Evolutionary conservation across 768 basidiomycete genomes (phyloP), one percentile per base, ranked within the genome.

Genomic region (Auricularia auricula-judae): DNA sequence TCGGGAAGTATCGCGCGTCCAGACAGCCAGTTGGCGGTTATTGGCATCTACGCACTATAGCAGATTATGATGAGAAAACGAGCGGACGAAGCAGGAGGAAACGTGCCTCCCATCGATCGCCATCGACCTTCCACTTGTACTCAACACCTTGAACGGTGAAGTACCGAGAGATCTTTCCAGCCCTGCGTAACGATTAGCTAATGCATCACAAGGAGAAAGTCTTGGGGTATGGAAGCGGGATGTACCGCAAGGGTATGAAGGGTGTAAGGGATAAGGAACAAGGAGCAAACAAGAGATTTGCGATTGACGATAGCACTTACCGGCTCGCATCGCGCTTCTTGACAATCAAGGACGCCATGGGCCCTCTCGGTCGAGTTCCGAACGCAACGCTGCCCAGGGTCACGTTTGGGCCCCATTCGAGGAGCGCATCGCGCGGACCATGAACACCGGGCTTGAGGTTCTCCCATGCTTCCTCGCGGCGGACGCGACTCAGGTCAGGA

Each of bases 91-190:
- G 21, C 61, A 43, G 42, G 4, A 18, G 3, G 35, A 33, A 36
- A 62, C 69, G 16, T 43, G 70, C 70, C 64, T 70, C 63, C 8
- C 70, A 56, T 7, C 64, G 18, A 11, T 62, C 36, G 12, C 70
- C 69, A 10, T 68, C 64, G n/a, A 44, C 64, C 72, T 81, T 85
- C 91, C 91, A 93, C 73, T 90, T 93, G 74, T 83, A 85, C 61
- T 87, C 83, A 66, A 77, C 83, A 47, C 87, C 86, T 69, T 85
- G 86, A 10, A 85, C 82, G 59, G 80, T 81, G 72, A 91, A 93
- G 73, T 89, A 91, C 62, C 87, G 81, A 36, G 88, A 88, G 11
- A 59, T 60, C 23, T 36, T 39, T 4, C 53, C 23, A 33, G 16
- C 35, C 3, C 47, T 61, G 39, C 8, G 14, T 14, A 29, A 23